Base-by-base conservation (phyloP, 192 early-diverging fungal species). In the Allomyces macrogynus region DNA sequence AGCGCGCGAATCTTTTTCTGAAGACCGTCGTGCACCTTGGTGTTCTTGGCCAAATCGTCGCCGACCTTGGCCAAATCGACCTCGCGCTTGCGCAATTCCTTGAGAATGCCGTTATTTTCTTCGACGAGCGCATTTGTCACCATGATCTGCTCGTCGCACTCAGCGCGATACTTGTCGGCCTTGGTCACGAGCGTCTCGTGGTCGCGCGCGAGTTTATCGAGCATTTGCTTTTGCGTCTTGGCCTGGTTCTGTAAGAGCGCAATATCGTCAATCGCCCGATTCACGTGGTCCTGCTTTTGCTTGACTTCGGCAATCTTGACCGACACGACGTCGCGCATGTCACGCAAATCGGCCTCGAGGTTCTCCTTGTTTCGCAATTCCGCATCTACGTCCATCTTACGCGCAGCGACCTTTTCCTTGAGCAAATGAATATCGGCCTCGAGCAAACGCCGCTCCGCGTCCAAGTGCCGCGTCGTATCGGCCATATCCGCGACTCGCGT, bases 301-400 rank as follows among this genome's bases (percentile, higher is more conserved):
- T 74, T 64, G 10, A 81, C 82, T 69, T 84, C 82, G 68, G 81
- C 81, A 42, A 76, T 78, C 65, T 84, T 84, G 26, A 79, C 76
- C 7, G 77, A 71, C 0, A 84, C 82, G 1, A 81, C 73, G 10
- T 75, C 77, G 23, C 82, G 70, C 24, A 82, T 71, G 57, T 84
- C 81, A 14, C 79, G 66, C 63, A 84, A 62, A 44, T 84, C 82
- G 1, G 75, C 68, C 61, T 84, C 82, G 4, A 84, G 73, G 20
- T 73, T 69, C 63, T 84, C 82, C 67, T 84, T 84, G 54, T 72
- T 83, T 5, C 76, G 72, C 16, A 77, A 62, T 67, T 84, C 81
- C 10, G 66, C 61, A 64, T 84, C 82, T 62, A 83, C 81, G 65
- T 83, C 81, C 4, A 70, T 57, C 63, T 83, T 84, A 57, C 83